A percentile compares a stretch with the other conserved stretches of the same genome.
These are phyloP conservation scores for Allium fistulosum DNA, from an alignment of 106 monocot species.

Conservation along the genomic window DNA sequence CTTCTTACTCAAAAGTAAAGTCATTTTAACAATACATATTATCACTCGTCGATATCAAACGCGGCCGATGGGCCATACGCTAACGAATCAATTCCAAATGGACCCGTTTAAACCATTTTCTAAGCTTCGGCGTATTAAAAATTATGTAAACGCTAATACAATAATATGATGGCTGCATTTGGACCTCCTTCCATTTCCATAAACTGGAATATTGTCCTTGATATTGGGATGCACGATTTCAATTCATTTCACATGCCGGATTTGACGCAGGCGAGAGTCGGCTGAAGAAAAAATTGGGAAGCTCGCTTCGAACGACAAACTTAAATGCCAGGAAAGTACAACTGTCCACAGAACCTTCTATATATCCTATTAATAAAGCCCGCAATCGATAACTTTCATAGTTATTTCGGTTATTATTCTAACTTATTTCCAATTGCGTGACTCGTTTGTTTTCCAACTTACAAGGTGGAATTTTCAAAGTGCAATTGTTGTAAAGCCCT, in stretches of 20 bases:
- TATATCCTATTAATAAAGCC: not conserved
- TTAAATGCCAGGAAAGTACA: not conserved
- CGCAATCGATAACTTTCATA: not conserved
- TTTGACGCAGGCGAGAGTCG: not conserved
- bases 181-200: too few relatives aligned
- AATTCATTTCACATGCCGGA: not conserved
- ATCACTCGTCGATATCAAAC: too few relatives aligned
- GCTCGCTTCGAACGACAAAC: not conserved
- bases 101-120: too few relatives aligned
- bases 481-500: not conserved
- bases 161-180: too few relatives aligned
- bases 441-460: not conserved
- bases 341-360: not conserved
- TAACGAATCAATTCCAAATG: too few relatives aligned
- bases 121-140: too few relatives aligned
- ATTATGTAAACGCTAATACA: too few relatives aligned
- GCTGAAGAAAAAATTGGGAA: not conserved
- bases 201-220: too few relatives aligned
- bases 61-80: too few relatives aligned
- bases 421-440: not conserved
- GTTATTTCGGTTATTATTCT: not conserved
- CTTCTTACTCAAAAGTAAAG: too few relatives aligned
- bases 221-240: too few relatives aligned
- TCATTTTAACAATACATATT: too few relatives aligned
- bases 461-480: not conserved